Conservation (phyloP, 2,329 filamentous ascomycete genomes). For the Aspergillus terreus region DNA sequence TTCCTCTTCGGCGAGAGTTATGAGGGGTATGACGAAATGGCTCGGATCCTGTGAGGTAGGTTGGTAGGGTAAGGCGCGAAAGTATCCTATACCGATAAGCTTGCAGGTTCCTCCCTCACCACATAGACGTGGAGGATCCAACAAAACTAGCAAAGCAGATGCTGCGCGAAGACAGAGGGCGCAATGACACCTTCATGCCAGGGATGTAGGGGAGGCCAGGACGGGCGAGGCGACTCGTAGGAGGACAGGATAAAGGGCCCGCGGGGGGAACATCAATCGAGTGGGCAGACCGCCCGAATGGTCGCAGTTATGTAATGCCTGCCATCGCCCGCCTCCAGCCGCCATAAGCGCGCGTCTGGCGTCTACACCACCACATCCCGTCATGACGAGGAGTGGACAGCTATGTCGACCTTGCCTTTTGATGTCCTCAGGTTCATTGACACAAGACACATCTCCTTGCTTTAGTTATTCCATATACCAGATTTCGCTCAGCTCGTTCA, state of each 20-base stretch:
- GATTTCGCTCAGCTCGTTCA: too few species aligned
- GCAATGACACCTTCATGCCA: slow-evolving; percentile 15
- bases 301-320: slow-evolving; percentile 6
- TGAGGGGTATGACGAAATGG: too few species aligned
- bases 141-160: slow-evolving; percentile 8
- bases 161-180: slow-evolving; percentile 8
- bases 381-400: slow-evolving; percentile 19
- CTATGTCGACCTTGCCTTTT: slow-evolving; percentile 3
- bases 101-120: slow-evolving; percentile 6
- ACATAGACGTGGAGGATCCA: slow-evolving; percentile 2
- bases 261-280: slow-evolving; percentile 12
- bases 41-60: too few species aligned
- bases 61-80: too few species aligned
- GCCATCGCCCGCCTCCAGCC: slow-evolving; percentile 9
- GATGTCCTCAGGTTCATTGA: not conserved
- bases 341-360: slow-evolving; percentile 19
- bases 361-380: slow-evolving; percentile 3
- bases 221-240: slow-evolving; percentile 10
- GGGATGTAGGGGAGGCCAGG: slow-evolving; percentile 9
- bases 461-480: too few species aligned
- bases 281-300: slow-evolving; percentile 12
- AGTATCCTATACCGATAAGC: not conserved
- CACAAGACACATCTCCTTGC: too few species aligned
- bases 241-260: slow-evolving; percentile 14
- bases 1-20: slow-evolving; percentile 30